Conservation (phyloP, 163 green algal genomes). For the Chlamydomonas reinhardtii region DNA sequence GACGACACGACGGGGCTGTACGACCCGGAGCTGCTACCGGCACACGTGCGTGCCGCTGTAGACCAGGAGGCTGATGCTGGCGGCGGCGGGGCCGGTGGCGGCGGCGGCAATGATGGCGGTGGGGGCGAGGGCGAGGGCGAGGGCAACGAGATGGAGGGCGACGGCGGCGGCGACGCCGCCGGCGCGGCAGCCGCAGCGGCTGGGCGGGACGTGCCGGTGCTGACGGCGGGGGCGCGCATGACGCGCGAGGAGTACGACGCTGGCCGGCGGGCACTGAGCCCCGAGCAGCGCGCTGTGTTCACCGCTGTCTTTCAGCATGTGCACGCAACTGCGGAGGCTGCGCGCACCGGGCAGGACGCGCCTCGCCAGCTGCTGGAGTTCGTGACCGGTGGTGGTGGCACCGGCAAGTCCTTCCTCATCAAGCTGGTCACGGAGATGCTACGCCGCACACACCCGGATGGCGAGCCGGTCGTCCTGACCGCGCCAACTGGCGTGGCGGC, state of each 20-base stretch:
- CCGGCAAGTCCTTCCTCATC: constrained; percentile 8
- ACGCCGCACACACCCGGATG: not conserved
- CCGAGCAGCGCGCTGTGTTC: not conserved
- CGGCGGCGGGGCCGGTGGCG: no score
- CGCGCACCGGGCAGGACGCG: no score
- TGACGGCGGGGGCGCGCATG: not conserved
- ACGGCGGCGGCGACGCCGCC: no score
- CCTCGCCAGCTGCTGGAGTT: no score
- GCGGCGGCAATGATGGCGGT: no score
- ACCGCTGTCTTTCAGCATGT: not conserved
- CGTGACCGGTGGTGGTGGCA: no score
- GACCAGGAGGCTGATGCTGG: no score
- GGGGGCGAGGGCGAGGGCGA: no score
- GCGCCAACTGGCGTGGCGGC: no score
- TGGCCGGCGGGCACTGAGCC: not conserved
- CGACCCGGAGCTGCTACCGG: not conserved
- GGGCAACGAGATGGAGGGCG: no score
- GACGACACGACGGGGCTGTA: not conserved
- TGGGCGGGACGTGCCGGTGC: not conserved
- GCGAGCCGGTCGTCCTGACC: not conserved
- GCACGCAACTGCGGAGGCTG: no score
- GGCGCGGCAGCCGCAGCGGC: not conserved
- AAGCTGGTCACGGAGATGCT: not conserved
- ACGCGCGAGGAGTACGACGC: not conserved
- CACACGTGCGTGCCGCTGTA: no score